Evolutionary conservation across 805 yeast species (phyloP), one percentile per base, ranked within the genome.

Genomic region (Schwanniomyces yamadae): DNA sequence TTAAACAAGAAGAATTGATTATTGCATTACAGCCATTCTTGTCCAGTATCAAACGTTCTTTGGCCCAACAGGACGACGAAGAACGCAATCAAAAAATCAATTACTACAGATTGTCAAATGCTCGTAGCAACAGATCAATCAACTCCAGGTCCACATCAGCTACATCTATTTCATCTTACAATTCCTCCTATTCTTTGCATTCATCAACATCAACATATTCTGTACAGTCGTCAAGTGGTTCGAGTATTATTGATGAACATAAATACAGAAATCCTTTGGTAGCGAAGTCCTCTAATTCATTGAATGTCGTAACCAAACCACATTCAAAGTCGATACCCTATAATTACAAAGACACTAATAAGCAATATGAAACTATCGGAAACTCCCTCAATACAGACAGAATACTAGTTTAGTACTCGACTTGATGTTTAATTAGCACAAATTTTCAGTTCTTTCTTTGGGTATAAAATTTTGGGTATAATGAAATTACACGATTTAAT

Each of bases 1-100:
- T 93, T 33, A 64, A 77, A 20, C 80, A 80, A 46, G 73, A 75
- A 22, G 98, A 91, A 48, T 73, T 91, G 40, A 67, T 79, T 39
- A 61, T 69, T 33, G 82, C 82, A 17, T 71, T 90, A 36, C 78
- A 82, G 32, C 89, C 89, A 19, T 87, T 91, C 66, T 65, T 91
- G 37, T 65, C 71, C 12, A 84, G 88, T 28, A 86, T 90, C 59
- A 86, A 84, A 63, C 62, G 61, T 39, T 67, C 73, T 40, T 59
- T 78, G 39, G 38, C 45, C 24, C 50, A 49, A 41, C 52, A 50
- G 36, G 37, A 47, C 33, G 53, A 53, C 15, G 49, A 44, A 25
- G 67, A 62, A 39, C 45, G 49, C 24, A 40, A 36, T 28, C 52
- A 54, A 32, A 61, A 56, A 39, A 43, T 48, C 36, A 53, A 56